Conservation (phyloP, 805 yeast species). For the Yamadazyma tumulicola region DNA sequence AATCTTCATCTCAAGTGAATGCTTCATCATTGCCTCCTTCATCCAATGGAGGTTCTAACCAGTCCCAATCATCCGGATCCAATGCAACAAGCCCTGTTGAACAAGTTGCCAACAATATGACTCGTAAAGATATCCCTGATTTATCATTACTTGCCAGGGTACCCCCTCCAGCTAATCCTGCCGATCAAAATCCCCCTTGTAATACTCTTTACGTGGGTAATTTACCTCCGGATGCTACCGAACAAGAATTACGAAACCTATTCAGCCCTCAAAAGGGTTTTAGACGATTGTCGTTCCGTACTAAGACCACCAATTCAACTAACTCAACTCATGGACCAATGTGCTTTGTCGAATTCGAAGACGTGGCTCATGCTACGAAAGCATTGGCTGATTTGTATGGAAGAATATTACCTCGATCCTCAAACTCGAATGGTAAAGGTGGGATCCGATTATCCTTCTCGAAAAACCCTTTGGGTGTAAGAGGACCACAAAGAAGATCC, state of each 20-base stretch:
- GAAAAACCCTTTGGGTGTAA: slow-evolving; percentile 94
- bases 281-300: slow-evolving; percentile 86
- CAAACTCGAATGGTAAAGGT: slow-evolving; percentile 71
- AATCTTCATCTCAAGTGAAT: slow-evolving; percentile 1
- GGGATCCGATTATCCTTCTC: slow-evolving; percentile 93
- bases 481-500: slow-evolving; percentile 59
- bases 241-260: slow-evolving; percentile 81
- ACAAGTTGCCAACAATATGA: slow-evolving; percentile 11
- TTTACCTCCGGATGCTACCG: slow-evolving; percentile 95
- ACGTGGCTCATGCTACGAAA: slow-evolving; percentile 86
- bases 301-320: slow-evolving; percentile 35
- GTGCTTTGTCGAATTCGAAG: slow-evolving; percentile 99
- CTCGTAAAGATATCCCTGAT: slow-evolving; percentile 50
- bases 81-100: slow-evolving; percentile 11
- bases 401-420: slow-evolving; percentile 76
- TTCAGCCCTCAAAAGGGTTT: slow-evolving; percentile 91
- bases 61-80: slow-evolving; percentile 7
- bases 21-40: background rate
- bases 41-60: background rate
- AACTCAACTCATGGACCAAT: slow-evolving; percentile 77
- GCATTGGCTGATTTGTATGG: slow-evolving; percentile 95
- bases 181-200: slow-evolving; percentile 99
- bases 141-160: slow-evolving; percentile 71
- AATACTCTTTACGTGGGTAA: slow-evolving; percentile 96
- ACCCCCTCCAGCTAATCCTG: slow-evolving; percentile 95